These are phyloP conservation scores for Geotrichum bryndzae DNA, from an alignment of 1,139 yeast genomes.

Conservation along the genomic window DNA sequence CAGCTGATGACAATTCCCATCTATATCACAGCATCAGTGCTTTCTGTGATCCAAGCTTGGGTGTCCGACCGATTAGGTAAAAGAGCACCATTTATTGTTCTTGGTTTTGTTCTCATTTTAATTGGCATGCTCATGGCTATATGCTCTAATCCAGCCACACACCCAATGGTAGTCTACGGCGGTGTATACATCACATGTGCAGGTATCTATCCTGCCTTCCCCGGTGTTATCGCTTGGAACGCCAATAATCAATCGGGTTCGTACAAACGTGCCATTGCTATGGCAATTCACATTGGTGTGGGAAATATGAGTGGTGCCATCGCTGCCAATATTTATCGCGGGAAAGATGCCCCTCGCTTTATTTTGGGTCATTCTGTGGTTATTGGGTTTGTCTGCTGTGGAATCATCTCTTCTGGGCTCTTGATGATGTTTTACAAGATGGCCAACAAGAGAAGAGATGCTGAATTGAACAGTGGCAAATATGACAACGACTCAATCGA, in stretches of 20 bases:
- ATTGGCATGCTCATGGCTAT: conserved; percentile 35
- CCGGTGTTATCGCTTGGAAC: conserved; percentile 38
- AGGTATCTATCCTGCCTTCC: conserved; percentile 38
- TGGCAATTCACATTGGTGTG: conserved; percentile 40
- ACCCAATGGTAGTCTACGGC: conserved; percentile 28
- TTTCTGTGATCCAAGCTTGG: conserved; percentile 33
- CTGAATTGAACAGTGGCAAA: conserved; percentile 26
- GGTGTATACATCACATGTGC: conserved; percentile 36
- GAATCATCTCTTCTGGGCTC: conserved; percentile 16
- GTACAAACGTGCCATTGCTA: conserved; percentile 39
- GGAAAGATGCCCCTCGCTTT: conserved; percentile 34
- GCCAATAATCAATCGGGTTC: conserved; percentile 38
- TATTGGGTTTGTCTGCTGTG: conserved; percentile 19
- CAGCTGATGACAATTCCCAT: conserved; percentile 36
- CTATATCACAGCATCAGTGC: conserved; percentile 34
- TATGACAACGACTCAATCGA: conserved; percentile 29
- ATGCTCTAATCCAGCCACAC: conserved; percentile 13
- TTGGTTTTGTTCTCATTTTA: conserved; percentile 28
- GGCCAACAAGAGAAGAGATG: conserved; percentile 26
- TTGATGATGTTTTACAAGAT: conserved; percentile 23
- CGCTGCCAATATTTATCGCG: conserved; percentile 35
- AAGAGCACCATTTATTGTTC: conserved; percentile 36
- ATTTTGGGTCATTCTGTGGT: conserved; percentile 33
- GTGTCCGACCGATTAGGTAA: conserved; percentile 32
- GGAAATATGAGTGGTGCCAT: conserved; percentile 41